Evolutionary conservation across 257 asterid genomes (phyloP).

Genomic region (Eustoma russellianum): DNA sequence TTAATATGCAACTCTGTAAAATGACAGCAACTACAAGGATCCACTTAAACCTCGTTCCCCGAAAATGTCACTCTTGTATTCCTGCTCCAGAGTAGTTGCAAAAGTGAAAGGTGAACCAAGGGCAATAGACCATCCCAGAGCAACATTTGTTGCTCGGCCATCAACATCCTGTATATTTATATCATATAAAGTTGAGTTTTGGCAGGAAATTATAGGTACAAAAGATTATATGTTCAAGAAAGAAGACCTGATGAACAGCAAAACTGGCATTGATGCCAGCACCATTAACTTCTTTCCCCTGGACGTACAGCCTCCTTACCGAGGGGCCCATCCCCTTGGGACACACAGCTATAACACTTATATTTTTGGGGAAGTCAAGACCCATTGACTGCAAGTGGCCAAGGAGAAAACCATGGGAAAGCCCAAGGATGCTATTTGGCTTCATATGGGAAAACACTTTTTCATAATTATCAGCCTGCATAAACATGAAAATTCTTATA

Average conservation of each 20-base stretch:
- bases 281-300: slow-evolving; percentile 92
- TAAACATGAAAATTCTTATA: slow-evolving; percentile 1
- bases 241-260: slow-evolving; percentile 81
- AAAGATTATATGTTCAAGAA: neutral
- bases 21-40: slow-evolving; percentile 3
- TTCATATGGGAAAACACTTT: slow-evolving; percentile 84
- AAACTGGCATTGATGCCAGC: slow-evolving; percentile 96
- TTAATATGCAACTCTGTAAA: slow-evolving; percentile 2
- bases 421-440: slow-evolving; percentile 93
- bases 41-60: slow-evolving; percentile 74
- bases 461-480: slow-evolving; percentile 92
- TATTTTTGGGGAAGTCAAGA: slow-evolving; percentile 76
- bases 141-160: slow-evolving; percentile 96
- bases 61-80: slow-evolving; percentile 87
- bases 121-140: slow-evolving; percentile 96
- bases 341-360: slow-evolving; percentile 89
- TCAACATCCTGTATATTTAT: slow-evolving; percentile 54
- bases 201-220: no score
- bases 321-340: slow-evolving; percentile 99
- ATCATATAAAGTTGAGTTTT: neutral
- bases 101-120: slow-evolving; percentile 97
- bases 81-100: slow-evolving; percentile 88
- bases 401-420: slow-evolving; percentile 93
- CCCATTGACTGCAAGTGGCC: slow-evolving; percentile 92
- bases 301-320: slow-evolving; percentile 88